Evolutionary conservation across 2,329 filamentous ascomycete genomes (phyloP).

Genomic region (Pyricularia sp.): DNA sequence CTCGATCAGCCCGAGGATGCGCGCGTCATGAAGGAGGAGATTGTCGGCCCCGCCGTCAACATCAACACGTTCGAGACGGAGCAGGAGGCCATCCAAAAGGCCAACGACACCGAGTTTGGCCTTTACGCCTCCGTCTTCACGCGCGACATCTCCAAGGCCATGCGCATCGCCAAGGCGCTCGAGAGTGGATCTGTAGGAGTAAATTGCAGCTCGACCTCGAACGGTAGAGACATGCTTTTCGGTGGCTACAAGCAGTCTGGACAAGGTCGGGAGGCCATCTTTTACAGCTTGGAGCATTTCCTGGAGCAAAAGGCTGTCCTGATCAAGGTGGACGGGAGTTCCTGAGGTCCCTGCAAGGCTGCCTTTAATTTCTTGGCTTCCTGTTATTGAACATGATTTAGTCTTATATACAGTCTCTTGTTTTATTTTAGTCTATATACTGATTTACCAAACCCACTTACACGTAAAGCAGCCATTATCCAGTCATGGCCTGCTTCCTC

Average conservation of each 20-base stretch:
- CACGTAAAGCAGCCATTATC: background rate
- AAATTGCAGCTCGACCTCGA: conserved; percentile 25
- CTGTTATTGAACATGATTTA: background rate
- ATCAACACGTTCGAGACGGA: conserved; percentile 38
- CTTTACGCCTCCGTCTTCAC: conserved; percentile 38
- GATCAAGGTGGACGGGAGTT: conserved; percentile 10
- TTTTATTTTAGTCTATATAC: background rate
- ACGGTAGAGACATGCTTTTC: conserved; percentile 22
- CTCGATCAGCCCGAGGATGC: conserved; percentile 20
- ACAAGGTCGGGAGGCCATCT: conserved; percentile 19
- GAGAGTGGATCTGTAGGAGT: conserved; percentile 43
- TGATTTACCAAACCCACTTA: background rate
- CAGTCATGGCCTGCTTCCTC: background rate
- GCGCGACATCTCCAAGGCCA: conserved; percentile 26
- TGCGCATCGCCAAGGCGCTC: conserved; percentile 28
- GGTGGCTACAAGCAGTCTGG: conserved; percentile 27
- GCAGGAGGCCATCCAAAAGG: conserved; percentile 31
- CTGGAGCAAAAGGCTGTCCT: conserved; percentile 16
- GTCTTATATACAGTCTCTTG: background rate
- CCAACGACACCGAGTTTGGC: conserved; percentile 41
- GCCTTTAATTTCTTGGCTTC: background rate
- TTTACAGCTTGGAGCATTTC: conserved; percentile 21
- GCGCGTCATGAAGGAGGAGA: conserved; percentile 33
- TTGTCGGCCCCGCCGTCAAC: conserved; percentile 40
- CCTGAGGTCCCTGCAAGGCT: background rate